These are phyloP conservation scores for Aureobasidium sp. DNA, from an alignment of 2,329 filamentous ascomycete species.

Conservation along the genomic window DNA sequence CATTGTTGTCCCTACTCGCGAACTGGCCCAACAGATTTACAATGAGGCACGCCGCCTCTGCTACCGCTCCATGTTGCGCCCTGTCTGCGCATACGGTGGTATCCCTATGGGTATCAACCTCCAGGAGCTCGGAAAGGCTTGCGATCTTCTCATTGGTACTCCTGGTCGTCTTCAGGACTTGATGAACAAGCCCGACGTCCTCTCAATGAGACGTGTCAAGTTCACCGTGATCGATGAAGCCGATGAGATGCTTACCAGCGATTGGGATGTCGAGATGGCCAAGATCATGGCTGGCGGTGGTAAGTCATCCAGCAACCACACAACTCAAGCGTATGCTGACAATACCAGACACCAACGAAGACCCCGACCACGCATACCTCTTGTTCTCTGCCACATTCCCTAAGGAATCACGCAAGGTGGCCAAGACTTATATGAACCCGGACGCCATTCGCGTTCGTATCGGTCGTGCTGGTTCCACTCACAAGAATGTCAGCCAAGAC, in stretches of 20 bases:
- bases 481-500: constrained; percentile 71
- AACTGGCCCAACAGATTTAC: constrained; percentile 90
- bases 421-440: constrained; percentile 63
- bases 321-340: background rate
- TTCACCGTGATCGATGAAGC: constrained; percentile 83
- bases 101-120: constrained; percentile 62
- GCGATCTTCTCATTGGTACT: constrained; percentile 80
- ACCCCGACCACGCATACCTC: constrained; percentile 58
- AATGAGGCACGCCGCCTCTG: constrained; percentile 88
- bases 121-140: constrained; percentile 68
- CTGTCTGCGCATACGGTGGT: constrained; percentile 83
- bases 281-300: constrained; percentile 74
- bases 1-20: constrained; percentile 76
- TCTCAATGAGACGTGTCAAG: constrained; percentile 68
- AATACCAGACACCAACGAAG: constrained; percentile 59
- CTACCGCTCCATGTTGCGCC: constrained; percentile 90
- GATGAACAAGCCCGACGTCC: constrained; percentile 58
- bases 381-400: constrained; percentile 97
- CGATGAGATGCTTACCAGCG: constrained; percentile 75
- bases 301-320: constrained; percentile 35
- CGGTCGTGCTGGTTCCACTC: constrained; percentile 75
- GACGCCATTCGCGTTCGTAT: constrained; percentile 75
- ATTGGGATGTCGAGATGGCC: constrained; percentile 69
- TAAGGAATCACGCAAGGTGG: constrained; percentile 65
- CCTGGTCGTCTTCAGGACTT: constrained; percentile 82